Conservation (phyloP, 345 rosid genomes). For the Erysimum cheiranthoides region DNA sequence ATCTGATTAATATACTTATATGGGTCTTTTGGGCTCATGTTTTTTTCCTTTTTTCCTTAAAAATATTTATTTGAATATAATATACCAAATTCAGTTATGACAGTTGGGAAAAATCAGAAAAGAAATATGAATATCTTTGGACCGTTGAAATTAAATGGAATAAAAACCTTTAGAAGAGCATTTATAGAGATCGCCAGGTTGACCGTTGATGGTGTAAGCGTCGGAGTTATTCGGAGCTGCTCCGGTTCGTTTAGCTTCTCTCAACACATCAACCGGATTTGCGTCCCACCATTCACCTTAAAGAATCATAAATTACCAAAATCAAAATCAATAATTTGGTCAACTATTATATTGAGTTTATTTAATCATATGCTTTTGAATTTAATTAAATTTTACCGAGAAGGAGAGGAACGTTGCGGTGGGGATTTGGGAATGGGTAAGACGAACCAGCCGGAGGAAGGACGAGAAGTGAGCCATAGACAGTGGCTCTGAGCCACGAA, state of each 20-base stretch:
- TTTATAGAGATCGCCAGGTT: slow-evolving; percentile 93
- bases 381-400: slow-evolving; percentile 58
- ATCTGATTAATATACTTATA: not conserved
- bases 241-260: slow-evolving; percentile 73
- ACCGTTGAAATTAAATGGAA: not conserved
- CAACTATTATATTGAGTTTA: not conserved
- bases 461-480: slow-evolving; percentile 82
- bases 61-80: slow-evolving; percentile 6
- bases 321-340: not conserved
- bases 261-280: slow-evolving; percentile 81
- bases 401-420: slow-evolving; percentile 71
- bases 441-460: slow-evolving; percentile 70
- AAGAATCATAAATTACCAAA: slow-evolving; percentile 17
- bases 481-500: slow-evolving; percentile 97
- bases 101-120: slow-evolving; percentile 25
- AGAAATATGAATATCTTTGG: slow-evolving; percentile 8
- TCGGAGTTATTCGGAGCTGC: slow-evolving; percentile 75
- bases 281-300: slow-evolving; percentile 99
- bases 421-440: slow-evolving; percentile 80
- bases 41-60: not conserved
- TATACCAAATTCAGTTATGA: slow-evolving; percentile 32
- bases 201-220: slow-evolving; percentile 91
- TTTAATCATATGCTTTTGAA: not conserved
- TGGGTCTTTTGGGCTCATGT: not conserved
- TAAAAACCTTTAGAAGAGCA: slow-evolving; percentile 78